A percentile compares a stretch with the other conserved stretches of the same genome.
These are phyloP conservation scores for Isoetes taiwanensis DNA, from an alignment of 75 land plant genomes.

Conservation along the genomic window DNA sequence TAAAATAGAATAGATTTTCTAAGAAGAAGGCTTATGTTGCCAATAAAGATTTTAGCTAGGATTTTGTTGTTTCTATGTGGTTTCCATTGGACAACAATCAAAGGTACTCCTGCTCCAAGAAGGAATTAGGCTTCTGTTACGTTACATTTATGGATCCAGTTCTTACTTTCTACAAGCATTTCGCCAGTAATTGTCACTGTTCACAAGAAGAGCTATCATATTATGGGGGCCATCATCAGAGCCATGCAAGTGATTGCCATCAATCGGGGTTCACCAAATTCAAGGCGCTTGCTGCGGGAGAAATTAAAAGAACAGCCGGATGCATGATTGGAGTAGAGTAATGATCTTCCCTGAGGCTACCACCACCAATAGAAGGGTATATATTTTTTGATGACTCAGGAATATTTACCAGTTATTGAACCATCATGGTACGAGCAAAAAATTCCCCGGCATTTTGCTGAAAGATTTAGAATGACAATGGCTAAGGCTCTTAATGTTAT, in stretches of 20 bases:
- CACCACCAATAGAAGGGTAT: conserved; percentile 19
- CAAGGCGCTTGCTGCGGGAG: conserved; percentile 19
- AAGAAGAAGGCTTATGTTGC: conserved; percentile 10
- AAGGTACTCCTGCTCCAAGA: conserved; percentile 19
- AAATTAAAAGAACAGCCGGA: conserved; percentile 14
- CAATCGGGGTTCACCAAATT: conserved; percentile 9
- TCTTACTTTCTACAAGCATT: conserved; percentile 21
- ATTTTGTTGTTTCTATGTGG: conserved; percentile 15
- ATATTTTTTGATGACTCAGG: too few relatives aligned
- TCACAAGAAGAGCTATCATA: conserved; percentile 12
- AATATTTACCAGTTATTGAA: conserved; percentile 17
- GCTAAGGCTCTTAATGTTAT: conserved; percentile 16
- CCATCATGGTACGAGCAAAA: conserved; percentile 9
- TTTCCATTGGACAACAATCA: conserved; percentile 13
- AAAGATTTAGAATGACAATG: conserved; percentile 14
- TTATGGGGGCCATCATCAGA: conserved; percentile 10
- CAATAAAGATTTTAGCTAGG: conserved; percentile 17
- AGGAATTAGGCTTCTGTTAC: conserved; percentile 15
- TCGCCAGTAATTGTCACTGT: conserved; percentile 24
- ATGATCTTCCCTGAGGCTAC: conserved; percentile 28
- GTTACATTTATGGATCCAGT: conserved; percentile 19
- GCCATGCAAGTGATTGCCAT: conserved; percentile 25
- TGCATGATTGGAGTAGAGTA: conserved; percentile 21
- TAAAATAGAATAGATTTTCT: too few relatives aligned
- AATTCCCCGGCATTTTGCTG: conserved; percentile 13